Percentiles rank a stretch among this genome's conserved stretches.
phyloP scores from a whole-genome alignment of 768 basidiomycete genomes.

The Lenzites betulinus region DNA sequence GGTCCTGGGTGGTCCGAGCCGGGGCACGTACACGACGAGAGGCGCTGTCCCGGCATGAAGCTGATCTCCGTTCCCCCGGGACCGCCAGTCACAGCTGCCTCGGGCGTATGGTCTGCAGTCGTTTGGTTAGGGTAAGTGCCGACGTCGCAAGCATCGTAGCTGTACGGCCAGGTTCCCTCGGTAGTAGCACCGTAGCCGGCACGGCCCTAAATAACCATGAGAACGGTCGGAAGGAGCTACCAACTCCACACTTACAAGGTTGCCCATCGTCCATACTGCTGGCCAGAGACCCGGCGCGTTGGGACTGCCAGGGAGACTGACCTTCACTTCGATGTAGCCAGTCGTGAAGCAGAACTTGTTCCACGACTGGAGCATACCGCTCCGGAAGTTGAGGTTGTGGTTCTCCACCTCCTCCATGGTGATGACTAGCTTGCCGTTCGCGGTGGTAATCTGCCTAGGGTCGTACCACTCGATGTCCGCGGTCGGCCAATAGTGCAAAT shows the following conservation, averaged over 20 bases:
- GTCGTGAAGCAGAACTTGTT: conserved; percentile 96
- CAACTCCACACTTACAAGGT: conserved; percentile 42
- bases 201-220: conserved; percentile 54
- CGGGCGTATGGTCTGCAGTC: conserved; percentile 55
- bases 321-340: conserved; percentile 82
- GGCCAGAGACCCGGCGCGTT: conserved; percentile 82
- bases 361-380: conserved; percentile 85
- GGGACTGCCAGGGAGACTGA: conserved; percentile 71
- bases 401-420: conserved; percentile 69
- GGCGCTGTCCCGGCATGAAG: conserved; percentile 81
- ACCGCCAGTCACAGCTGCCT: conserved; percentile 56
- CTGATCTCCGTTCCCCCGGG: conserved; percentile 59
- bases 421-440: conserved; percentile 77
- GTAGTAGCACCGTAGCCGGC: conserved; percentile 91
- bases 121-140: conserved; percentile 89
- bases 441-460: conserved; percentile 65
- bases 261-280: conserved; percentile 83
- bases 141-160: conserved; percentile 81
- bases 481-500: conserved; percentile 85
- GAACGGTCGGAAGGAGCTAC: neutral
- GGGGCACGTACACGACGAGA: conserved; percentile 87
- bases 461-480: conserved; percentile 85
- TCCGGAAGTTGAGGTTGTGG: conserved; percentile 84
- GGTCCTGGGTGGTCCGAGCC: conserved; percentile 91
- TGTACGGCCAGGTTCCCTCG: conserved; percentile 83